phyloP scores from a whole-genome alignment of 2,329 filamentous ascomycete species.

The Trichothecium roseum region DNA sequence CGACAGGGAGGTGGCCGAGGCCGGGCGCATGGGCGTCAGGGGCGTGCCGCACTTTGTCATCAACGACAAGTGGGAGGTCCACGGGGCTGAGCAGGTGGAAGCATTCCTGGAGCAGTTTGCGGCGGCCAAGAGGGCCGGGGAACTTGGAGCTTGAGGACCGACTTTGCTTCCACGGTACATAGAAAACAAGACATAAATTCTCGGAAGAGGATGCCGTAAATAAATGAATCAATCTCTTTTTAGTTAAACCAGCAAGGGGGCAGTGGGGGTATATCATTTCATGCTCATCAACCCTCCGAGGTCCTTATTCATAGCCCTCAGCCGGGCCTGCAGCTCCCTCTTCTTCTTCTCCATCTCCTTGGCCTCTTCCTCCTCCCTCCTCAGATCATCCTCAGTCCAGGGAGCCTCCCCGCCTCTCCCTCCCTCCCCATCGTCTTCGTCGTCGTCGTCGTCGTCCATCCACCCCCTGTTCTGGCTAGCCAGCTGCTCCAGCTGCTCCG shows the following conservation, averaged over 20 bases:
- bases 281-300: slow-evolving; percentile 43
- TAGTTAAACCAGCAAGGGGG: not conserved
- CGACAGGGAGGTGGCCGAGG: slow-evolving; percentile 42
- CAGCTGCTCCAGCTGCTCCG: slow-evolving; percentile 64
- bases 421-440: slow-evolving; percentile 41
- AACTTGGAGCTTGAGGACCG: too few relatives aligned
- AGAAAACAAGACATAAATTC: slow-evolving; percentile 4
- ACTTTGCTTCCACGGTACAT: too few relatives aligned
- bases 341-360: slow-evolving; percentile 46
- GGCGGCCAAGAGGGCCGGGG: slow-evolving; percentile 27
- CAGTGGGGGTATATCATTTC: slow-evolving; percentile 18
- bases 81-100: slow-evolving; percentile 61
- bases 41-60: slow-evolving; percentile 71
- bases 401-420: slow-evolving; percentile 33
- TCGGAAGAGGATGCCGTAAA: slow-evolving; percentile 1
- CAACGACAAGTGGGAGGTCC: slow-evolving; percentile 55
- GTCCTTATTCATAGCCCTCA: slow-evolving; percentile 45
- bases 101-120: slow-evolving; percentile 58
- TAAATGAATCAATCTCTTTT: too few relatives aligned
- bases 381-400: slow-evolving; percentile 59
- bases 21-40: slow-evolving; percentile 39
- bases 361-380: slow-evolving; percentile 57
- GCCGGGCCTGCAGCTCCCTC: slow-evolving; percentile 40
- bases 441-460: slow-evolving; percentile 43
- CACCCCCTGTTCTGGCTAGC: slow-evolving; percentile 56